phyloP scores from a whole-genome alignment of 2,329 filamentous ascomycete species.

The Apiospora koreana region DNA sequence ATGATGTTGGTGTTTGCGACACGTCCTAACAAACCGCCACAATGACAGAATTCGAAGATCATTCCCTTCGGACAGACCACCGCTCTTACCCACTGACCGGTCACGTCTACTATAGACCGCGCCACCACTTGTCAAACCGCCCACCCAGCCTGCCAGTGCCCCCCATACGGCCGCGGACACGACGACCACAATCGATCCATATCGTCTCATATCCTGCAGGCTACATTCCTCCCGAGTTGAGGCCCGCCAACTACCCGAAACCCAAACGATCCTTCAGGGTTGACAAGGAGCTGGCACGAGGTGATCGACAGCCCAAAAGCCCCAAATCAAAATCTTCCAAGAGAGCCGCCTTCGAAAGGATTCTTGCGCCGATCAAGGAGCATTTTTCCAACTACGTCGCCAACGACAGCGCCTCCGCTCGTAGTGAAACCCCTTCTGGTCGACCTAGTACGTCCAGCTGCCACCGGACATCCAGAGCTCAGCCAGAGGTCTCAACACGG shows the following conservation, averaged over 20 bases:
- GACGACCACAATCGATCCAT: conserved; percentile 55
- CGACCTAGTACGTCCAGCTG: conserved; percentile 16
- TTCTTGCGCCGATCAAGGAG: conserved; percentile 32
- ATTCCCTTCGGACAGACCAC: conserved; percentile 20
- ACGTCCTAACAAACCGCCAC: conserved; percentile 26
- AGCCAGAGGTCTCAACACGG: conserved; percentile 11
- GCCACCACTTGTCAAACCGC: conserved; percentile 25
- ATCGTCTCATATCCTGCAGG: conserved; percentile 48
- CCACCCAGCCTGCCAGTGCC: conserved; percentile 34
- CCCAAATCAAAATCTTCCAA: conserved; percentile 20
- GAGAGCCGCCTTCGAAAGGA: conserved; percentile 35
- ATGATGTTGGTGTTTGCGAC: neutral
- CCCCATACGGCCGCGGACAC: conserved; percentile 50
- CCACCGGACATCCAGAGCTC: neutral
- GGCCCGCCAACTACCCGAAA: conserved; percentile 45
- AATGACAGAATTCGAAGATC: conserved; percentile 29
- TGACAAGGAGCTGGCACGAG: conserved; percentile 21
- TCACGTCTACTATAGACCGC: conserved; percentile 31
- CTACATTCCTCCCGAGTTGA: conserved; percentile 46
- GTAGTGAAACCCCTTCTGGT: conserved; percentile 16
- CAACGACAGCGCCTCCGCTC: conserved; percentile 18
- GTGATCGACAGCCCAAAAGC: conserved; percentile 8
- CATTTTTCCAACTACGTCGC: conserved; percentile 24
- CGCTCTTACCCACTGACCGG: conserved; percentile 25
- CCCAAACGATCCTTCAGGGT: conserved; percentile 42